Evolutionary conservation across 257 asterid genomes (phyloP).

Genomic region (Gardenia jasminoides): DNA sequence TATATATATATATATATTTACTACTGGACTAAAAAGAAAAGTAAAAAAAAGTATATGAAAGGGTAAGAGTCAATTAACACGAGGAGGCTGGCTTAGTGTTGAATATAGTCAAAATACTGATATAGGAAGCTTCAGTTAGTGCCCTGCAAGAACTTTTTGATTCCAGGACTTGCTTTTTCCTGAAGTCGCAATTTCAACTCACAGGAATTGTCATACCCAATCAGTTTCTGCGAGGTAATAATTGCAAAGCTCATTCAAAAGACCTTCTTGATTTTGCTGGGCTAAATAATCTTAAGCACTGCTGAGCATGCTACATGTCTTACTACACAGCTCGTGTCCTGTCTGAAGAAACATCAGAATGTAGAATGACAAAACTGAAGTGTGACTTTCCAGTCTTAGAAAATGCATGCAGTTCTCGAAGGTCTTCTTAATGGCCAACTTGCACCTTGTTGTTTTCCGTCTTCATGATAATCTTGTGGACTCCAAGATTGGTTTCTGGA

Average conservation of each 20-base stretch:
- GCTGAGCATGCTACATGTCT: neutral
- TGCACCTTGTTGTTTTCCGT: neutral
- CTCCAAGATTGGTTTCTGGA: neutral
- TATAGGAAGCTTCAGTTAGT: too few species aligned
- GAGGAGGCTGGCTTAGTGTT: neutral
- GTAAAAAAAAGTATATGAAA: too few species aligned
- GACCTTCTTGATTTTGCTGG: neutral
- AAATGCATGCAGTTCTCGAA: neutral
- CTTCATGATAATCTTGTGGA: neutral
- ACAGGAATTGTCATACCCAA: neutral
- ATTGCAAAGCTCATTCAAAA: neutral
- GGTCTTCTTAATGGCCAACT: too few species aligned
- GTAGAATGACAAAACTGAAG: neutral
- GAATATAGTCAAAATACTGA: neutral
- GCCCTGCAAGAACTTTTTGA: too few species aligned
- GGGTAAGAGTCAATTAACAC: neutral
- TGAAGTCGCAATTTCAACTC: neutral
- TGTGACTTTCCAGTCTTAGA: too few species aligned
- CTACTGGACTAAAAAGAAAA: too few species aligned
- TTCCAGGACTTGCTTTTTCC: too few species aligned
- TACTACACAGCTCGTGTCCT: neutral
- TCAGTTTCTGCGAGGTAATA: too few species aligned
- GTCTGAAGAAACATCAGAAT: neutral
- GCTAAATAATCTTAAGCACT: too few species aligned
- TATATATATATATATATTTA: too few species aligned